Evolutionary conservation across 2,329 filamentous ascomycete genomes (phyloP), one percentile per base, ranked within the genome.

Genomic region (Beauveria sp.): DNA sequence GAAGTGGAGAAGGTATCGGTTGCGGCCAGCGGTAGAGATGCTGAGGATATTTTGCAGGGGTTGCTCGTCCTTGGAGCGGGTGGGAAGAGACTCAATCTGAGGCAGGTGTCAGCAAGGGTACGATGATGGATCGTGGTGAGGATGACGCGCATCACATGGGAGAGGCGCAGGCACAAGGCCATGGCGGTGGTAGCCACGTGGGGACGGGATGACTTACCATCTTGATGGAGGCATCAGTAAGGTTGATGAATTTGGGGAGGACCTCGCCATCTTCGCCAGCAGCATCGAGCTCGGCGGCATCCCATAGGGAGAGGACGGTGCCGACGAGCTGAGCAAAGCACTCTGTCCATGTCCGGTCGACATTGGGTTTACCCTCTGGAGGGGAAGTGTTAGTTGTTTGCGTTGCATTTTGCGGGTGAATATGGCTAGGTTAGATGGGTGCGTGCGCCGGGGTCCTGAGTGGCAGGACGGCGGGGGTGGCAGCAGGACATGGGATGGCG

Each of bases 301-400:
- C 93, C 95, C 95, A 99, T 55, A 98, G 78, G 7, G 95, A 97
- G 62, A 99, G 78, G 18, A 98, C 91, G 1, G 95, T 98, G 66
- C 95, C 95, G 20, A 97, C 91, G 18, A 99, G 86, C 73, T 98
- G 95, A 49, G 93, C 93, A 76, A 98, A 99, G 75, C 91, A 97
- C 79, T 99, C 95, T 43, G 89, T 89, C 95, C 95, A 99, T 66
- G 86, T 90, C 68, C 95, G 83, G 74, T 97, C 93, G 47, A 83
- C 75, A 71, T 93, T 96, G 12, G 92, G 90, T 65, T 89, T 87
- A 56, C 95, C 95, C 75, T 93, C 92, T 96, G 73, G 28, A 63
- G 62, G 56, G 59, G 53, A 64, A 71, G 53, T 69, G 70, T 68
- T 65, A 65, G 61, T 60, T 55, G 16, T 43, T 22, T 56, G 43